Evolutionary conservation across 495 filamentous ascomycete genomes (phyloP).

Genomic region (Hypoxylon subgilvum): DNA sequence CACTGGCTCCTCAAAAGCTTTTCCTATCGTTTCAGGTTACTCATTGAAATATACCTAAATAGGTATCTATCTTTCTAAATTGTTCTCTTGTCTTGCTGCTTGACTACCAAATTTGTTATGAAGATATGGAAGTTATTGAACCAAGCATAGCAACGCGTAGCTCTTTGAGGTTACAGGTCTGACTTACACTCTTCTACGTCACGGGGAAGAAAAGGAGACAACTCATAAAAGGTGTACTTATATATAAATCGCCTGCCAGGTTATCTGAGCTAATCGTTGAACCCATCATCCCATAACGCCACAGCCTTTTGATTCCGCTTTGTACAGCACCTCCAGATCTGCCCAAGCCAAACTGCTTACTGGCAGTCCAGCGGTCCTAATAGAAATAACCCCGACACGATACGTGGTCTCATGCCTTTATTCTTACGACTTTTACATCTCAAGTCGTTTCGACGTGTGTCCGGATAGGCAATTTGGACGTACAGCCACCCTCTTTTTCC

Average conservation of each 20-base stretch:
- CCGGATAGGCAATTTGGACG: slow-evolving; percentile 21
- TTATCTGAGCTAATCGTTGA: not conserved
- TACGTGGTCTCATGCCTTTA: no score
- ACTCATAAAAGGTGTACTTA: not conserved
- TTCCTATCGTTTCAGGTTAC: not conserved
- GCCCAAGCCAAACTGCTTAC: no score
- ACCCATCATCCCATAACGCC: not conserved
- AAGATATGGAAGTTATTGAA: no score
- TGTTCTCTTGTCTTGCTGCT: not conserved
- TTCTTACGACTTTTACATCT: no score
- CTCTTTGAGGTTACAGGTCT: no score
- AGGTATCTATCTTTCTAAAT: not conserved
- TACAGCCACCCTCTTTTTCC: slow-evolving; percentile 22
- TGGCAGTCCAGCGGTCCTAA: no score
- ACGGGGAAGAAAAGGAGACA: not conserved
- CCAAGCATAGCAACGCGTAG: no score
- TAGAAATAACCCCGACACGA: no score
- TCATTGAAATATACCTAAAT: not conserved
- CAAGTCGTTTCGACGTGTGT: slow-evolving; percentile 22
- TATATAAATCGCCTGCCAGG: not conserved
- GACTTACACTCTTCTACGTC: no score
- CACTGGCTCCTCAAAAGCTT: slow-evolving; percentile 4
- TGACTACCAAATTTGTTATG: no score
- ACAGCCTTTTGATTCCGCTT: not conserved
- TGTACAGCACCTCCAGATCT: not conserved